Base-by-base conservation (phyloP, 2,329 filamentous ascomycete genomes). In the Cyphellophora attinorum region DNA sequence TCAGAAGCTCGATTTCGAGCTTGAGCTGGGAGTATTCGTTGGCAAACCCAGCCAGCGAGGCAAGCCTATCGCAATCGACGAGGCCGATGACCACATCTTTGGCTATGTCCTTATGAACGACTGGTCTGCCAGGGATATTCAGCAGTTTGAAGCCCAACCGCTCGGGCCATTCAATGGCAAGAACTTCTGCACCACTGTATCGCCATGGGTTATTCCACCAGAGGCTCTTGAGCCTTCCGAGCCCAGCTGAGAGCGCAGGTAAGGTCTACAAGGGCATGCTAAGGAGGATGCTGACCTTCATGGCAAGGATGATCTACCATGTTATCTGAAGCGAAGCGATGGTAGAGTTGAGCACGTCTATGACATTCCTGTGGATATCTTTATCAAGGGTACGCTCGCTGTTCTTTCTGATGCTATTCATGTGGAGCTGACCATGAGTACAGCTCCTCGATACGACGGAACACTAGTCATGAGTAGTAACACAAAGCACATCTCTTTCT, bases 41-140 rank as follows among this genome's bases (percentile, higher is more conserved):
- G 74, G 73, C 52, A 70, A 60, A 32, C 62, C 67, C 1, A 85
- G 80, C 48, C 56, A 66, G 1, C 62, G 84, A 48, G 81, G 82
- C 3, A 59, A 70, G 33, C 68, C 76, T 0, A 67, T 89, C 14
- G 56, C 64, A 1, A 69, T 88, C 14, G 59, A 63, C 2, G 59
- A 78, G 27, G 83, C 84, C 0, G 74, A 79, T 32, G 70, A 82
- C 13, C 68, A 77, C 49, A 68, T 91, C 17, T 91, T 91, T 51
- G 84, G 84, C 6, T 68, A 85, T 14, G 83, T 89, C 0, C 59
- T 91, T 36, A 71, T 91, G 68, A 91, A 91, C 48, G 84, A 91
- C 57, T 91, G 84, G 84, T 84, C 78, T n/a, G 40, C 37, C 6
- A 23, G 38, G 8, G 37, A 42, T 19, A 31, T 42, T n/a, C 40